Conservation (phyloP, 176 grass and related monocot species). For the Panicum miliaceum region DNA sequence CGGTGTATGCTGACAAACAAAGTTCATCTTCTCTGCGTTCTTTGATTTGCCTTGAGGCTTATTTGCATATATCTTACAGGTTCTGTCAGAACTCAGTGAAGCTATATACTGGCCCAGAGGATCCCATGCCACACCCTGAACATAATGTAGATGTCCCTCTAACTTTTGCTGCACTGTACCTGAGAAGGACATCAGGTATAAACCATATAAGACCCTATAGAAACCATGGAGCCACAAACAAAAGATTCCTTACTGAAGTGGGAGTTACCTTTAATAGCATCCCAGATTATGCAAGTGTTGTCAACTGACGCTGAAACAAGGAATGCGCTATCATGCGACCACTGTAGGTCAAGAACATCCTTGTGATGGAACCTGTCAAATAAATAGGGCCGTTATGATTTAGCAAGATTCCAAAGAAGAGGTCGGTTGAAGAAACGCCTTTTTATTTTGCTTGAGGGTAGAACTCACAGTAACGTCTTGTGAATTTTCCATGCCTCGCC, state of each 20-base stretch:
- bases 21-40: constrained; percentile 71
- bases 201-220: constrained; percentile 8
- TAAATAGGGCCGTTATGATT: constrained; percentile 7
- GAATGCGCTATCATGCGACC: constrained; percentile 70
- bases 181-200: constrained; percentile 42
- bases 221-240: constrained; percentile 11
- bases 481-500: constrained; percentile 73
- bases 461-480: constrained; percentile 74
- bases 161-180: constrained; percentile 78
- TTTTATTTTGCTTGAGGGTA: background rate
- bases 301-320: constrained; percentile 95
- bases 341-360: constrained; percentile 97
- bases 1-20: constrained; percentile 80
- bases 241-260: background rate
- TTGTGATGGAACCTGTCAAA: constrained; percentile 88
- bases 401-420: constrained; percentile 21
- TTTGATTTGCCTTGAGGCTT: constrained; percentile 84
- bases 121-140: constrained; percentile 97
- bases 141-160: constrained; percentile 97
- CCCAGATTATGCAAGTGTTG: constrained; percentile 98
- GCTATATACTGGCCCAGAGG: constrained; percentile 87
- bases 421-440: background rate
- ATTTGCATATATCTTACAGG: constrained; percentile 91
- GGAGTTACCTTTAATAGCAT: constrained; percentile 78
- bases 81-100: constrained; percentile 94